Evolutionary conservation across 202 grass and related monocot species (phyloP).

Genomic region (Musa balbisiana): DNA sequence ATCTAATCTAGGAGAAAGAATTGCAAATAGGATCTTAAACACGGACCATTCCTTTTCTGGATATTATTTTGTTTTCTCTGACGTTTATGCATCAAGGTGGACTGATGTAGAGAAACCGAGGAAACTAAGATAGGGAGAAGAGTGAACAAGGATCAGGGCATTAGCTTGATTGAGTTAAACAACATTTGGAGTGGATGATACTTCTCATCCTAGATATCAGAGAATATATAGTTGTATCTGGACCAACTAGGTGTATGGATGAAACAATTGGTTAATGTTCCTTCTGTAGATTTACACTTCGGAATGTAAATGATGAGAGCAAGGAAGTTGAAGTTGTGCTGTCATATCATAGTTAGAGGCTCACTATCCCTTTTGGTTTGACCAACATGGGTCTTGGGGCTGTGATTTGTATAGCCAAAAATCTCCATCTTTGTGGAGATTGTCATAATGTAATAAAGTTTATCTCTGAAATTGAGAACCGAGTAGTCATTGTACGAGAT

Average conservation of each 20-base stretch:
- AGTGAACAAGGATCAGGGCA: constrained; percentile 12
- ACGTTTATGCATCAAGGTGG: constrained; percentile 23
- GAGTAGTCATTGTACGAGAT: constrained; percentile 1
- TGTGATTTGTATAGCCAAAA: constrained; percentile 10
- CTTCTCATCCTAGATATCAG: constrained; percentile 3
- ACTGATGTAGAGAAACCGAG: constrained; percentile 15
- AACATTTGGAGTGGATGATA: constrained; percentile 18
- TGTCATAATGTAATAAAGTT: constrained; percentile 13
- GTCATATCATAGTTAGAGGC: constrained; percentile 17
- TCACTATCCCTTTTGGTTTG: constrained; percentile 1
- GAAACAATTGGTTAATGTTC: constrained; percentile 18
- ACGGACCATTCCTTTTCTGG: background rate
- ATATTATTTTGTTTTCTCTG: constrained; percentile 19
- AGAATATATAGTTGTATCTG: constrained; percentile 3
- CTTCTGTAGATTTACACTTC: constrained; percentile 10
- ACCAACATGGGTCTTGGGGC: background rate
- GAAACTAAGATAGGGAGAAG: constrained; percentile 16
- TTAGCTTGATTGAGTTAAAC: constrained; percentile 11
- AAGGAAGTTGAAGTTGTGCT: constrained; percentile 18
- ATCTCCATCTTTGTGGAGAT: constrained; percentile 11
- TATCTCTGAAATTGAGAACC: constrained; percentile 6
- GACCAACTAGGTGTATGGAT: background rate
- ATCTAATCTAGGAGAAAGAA: constrained; percentile 21
- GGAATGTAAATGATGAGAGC: constrained; percentile 9
- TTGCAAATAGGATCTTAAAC: constrained; percentile 18